Conservation (phyloP, 2,329 filamentous ascomycete genomes). For the Hortaea sp. region DNA sequence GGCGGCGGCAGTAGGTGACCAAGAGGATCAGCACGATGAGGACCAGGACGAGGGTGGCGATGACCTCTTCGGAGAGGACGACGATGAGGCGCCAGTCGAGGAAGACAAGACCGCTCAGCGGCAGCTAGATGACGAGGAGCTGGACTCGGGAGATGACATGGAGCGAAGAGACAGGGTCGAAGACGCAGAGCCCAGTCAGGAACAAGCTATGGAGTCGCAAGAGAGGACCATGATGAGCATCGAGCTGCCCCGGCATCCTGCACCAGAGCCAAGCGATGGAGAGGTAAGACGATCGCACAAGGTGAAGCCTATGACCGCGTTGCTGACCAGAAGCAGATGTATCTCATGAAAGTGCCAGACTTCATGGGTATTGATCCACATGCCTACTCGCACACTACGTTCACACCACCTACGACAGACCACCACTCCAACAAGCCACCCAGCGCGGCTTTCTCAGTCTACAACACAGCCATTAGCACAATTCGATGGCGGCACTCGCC, state of each 20-base stretch:
- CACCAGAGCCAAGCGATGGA: conserved; percentile 61
- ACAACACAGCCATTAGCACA: conserved; percentile 55
- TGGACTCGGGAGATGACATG: conserved; percentile 53
- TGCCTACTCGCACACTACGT: conserved; percentile 56
- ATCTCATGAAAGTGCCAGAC: conserved; percentile 59
- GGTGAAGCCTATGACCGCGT: background rate
- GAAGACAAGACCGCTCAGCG: conserved; percentile 8
- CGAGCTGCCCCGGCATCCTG: conserved; percentile 56
- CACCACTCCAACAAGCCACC: conserved; percentile 40
- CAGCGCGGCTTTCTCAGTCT: conserved; percentile 46
- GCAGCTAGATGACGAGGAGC: conserved; percentile 50
- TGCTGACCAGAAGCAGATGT: conserved; percentile 41
- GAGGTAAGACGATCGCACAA: conserved; percentile 41
- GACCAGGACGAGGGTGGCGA: conserved; percentile 29
- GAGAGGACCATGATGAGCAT: conserved; percentile 50
- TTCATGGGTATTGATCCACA: conserved; percentile 63
- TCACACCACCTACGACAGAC: conserved; percentile 52
- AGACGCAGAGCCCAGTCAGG: conserved; percentile 37
- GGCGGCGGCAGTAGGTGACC: conserved; percentile 2
- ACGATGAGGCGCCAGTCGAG: conserved; percentile 17
- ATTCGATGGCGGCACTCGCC: conserved; percentile 61
- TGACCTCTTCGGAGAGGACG: conserved; percentile 37
- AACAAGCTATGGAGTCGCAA: conserved; percentile 32
- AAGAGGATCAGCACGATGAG: conserved; percentile 14
- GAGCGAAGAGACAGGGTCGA: conserved; percentile 52